A percentile compares a stretch with the other conserved stretches of the same genome.
phyloP scores from a whole-genome alignment of 1,284 basidiomycete genomes.

The Hemileia vastatrix region DNA sequence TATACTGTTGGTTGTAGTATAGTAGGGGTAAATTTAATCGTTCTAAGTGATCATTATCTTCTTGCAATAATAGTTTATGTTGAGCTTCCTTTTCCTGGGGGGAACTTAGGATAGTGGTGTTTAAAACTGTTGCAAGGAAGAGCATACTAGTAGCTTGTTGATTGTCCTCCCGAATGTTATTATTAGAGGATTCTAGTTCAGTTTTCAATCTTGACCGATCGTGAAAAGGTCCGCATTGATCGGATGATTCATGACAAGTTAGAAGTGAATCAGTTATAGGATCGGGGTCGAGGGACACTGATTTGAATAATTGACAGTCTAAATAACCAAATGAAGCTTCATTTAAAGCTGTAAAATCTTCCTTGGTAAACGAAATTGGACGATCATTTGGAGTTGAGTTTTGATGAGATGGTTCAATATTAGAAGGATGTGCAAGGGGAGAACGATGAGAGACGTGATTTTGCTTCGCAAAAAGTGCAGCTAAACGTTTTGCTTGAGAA shows the following conservation, averaged over 20 bases:
- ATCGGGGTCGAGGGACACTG: neutral
- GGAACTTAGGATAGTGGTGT: too few species aligned
- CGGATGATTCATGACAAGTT: neutral
- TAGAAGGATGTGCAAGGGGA: too few species aligned
- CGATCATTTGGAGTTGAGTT: constrained; percentile 5
- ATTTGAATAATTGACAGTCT: neutral
- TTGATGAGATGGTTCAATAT: neutral
- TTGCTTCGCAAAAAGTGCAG: neutral
- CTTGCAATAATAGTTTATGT: too few species aligned
- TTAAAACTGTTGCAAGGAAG: too few species aligned
- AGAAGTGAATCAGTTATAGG: too few species aligned
- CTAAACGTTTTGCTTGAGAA: constrained; percentile 1
- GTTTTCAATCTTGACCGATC: too few species aligned
- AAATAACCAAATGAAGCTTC: neutral
- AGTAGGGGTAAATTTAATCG: constrained; percentile 6
- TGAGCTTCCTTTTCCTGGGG: too few species aligned
- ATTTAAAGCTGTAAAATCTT: neutral
- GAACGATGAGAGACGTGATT: neutral
- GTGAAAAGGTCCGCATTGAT: neutral
- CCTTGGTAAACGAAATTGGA: neutral
- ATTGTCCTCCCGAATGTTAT: neutral
- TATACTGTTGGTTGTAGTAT: constrained; percentile 18
- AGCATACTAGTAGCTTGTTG: too few species aligned
- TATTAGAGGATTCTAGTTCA: neutral
- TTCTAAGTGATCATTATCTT: neutral